Evolutionary conservation across 805 yeast genomes (phyloP), one percentile per base, ranked within the genome.

Genomic region (Barnettozyma salicaria): DNA sequence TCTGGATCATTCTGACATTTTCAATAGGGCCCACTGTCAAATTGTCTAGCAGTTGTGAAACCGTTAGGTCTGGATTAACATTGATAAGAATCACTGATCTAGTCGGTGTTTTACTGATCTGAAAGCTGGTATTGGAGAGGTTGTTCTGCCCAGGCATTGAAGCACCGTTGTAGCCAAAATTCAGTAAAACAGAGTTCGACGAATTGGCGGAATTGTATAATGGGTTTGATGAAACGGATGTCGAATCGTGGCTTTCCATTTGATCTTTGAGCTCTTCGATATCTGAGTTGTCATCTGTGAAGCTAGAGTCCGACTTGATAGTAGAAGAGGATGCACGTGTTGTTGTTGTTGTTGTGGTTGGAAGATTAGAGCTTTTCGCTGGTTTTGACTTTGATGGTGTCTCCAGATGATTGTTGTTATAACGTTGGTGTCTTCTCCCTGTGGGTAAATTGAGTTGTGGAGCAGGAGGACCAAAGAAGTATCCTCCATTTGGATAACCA

Each of bases 21-120:
- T 80, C 88, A 24, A 80, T 66, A 1, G 85, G 82, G 4, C 83
- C 85, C 51, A 54, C 66, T 29, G 72, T 72, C 8, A 79, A 64
- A 22, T 61, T 56, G 31, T 73, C 67, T 29, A 76, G 53, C 13
- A 73, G 53, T 16, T 63, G 59, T 10, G 48, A 40, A 17, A 53
- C 37, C 7, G 56, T 23, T 3, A 49, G 23, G 1, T 36, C 31
- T 6, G 39, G 23, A 17, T 51, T 48, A 5, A 58, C 35, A 27
- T 45, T 44, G 22, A 47, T 36, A 14, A 58, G 32, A 7, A 57
- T 22, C 6, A 58, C 36, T 10, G 57, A 45, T 18, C 63, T 44
- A 7, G 59, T 50, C 26, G 57, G 55, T 6, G 36, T 19, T 20
- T 40, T 42, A 13, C 35, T 37, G 18, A 33, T 29, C 4, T 28